Evolutionary conservation across 805 yeast genomes (phyloP).

Genomic region (Yamadazyma kitorensis): DNA sequence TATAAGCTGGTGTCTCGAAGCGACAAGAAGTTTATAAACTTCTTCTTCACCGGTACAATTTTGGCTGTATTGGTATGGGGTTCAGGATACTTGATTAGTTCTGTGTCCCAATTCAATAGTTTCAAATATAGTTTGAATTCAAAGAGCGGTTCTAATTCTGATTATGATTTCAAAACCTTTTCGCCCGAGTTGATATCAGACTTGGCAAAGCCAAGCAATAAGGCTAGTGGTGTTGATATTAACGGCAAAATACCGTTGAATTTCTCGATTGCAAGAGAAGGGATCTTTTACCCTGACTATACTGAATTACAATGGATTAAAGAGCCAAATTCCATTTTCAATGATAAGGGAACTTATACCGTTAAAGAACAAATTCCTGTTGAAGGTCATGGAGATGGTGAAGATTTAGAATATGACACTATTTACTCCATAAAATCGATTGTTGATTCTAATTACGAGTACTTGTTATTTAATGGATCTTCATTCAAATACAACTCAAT

Average conservation of each 20-base stretch:
- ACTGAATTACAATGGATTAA: conserved; percentile 71
- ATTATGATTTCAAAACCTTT: neutral
- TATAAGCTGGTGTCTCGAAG: no score
- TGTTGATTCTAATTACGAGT: conserved; percentile 42
- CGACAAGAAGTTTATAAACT: no score
- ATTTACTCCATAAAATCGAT: conserved; percentile 56
- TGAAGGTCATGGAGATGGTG: conserved; percentile 26
- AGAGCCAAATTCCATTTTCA: conserved; percentile 42
- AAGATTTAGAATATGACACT: conserved; percentile 28
- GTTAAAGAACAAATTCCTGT: conserved; percentile 20
- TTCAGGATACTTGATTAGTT: conserved; percentile 25
- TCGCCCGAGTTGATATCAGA: conserved; percentile 1
- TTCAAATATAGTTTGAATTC: neutral
- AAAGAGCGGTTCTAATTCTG: no score
- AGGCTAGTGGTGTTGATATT: neutral
- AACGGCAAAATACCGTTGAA: conserved; percentile 26
- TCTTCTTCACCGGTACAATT: conserved; percentile 15
- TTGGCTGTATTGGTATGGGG: conserved; percentile 37
- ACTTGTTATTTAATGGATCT: conserved; percentile 49
- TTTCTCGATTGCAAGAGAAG: conserved; percentile 43
- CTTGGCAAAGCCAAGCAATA: neutral
- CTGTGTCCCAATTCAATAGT: conserved; percentile 17
- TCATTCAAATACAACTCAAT: conserved; percentile 37
- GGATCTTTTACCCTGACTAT: conserved; percentile 51
- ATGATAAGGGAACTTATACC: conserved; percentile 69